These are phyloP conservation scores for Vicia faba DNA, from an alignment of 306 rosid species.

Conservation along the genomic window DNA sequence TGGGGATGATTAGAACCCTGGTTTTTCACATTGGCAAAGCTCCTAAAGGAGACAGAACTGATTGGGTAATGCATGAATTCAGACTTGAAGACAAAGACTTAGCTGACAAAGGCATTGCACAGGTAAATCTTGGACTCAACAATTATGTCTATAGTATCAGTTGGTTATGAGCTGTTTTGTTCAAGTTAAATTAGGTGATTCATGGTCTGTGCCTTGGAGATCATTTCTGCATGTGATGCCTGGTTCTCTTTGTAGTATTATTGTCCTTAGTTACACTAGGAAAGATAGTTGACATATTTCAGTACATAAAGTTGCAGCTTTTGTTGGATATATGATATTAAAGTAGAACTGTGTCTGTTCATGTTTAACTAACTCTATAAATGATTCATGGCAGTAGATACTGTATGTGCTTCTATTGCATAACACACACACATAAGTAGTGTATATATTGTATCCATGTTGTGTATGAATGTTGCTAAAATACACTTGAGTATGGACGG, in stretches of 20 bases:
- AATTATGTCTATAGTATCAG: neutral
- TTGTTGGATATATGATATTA: conserved; percentile 17
- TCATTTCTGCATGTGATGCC: neutral
- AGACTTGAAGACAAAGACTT: conserved; percentile 56
- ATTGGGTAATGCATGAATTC: conserved; percentile 93
- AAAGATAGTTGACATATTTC: neutral
- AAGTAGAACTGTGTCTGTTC: conserved; percentile 8
- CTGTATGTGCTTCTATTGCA: conserved; percentile 8
- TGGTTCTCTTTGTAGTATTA: conserved; percentile 15
- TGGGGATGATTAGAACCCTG: conserved; percentile 72
- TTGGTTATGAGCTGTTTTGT: neutral
- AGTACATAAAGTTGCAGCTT: neutral
- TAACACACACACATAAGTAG: too few relatives aligned
- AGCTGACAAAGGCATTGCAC: conserved; percentile 37
- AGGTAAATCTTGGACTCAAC: conserved; percentile 48
- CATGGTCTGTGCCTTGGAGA: neutral
- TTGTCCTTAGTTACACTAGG: neutral
- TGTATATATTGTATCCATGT: neutral
- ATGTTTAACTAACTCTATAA: neutral
- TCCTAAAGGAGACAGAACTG: conserved; percentile 60
- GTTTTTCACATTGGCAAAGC: conserved; percentile 64
- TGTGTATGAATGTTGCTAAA: neutral
- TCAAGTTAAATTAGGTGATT: neutral
- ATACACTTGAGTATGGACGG: neutral
- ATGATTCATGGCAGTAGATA: conserved; percentile 10